These are phyloP conservation scores for Candida albicans DNA, from an alignment of 1,139 yeast species.

Conservation along the genomic window DNA sequence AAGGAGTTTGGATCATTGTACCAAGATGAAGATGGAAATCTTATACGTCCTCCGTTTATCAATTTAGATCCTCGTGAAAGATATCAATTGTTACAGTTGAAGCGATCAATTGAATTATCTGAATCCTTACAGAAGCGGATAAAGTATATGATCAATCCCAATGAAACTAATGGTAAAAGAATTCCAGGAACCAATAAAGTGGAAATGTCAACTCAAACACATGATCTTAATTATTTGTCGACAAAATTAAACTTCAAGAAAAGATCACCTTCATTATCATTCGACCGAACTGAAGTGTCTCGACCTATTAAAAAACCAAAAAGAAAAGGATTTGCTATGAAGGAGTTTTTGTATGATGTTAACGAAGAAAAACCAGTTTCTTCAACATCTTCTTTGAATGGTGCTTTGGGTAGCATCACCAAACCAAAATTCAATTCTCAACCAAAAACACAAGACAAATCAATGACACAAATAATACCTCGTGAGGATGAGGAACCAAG, in stretches of 20 bases:
- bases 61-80: constrained; percentile 47
- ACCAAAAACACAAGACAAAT: constrained; percentile 4
- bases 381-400: constrained; percentile 22
- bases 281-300: not conserved
- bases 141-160: constrained; percentile 43
- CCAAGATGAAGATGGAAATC: constrained; percentile 37
- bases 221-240: constrained; percentile 30
- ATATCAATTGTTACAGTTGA: constrained; percentile 42
- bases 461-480: constrained; percentile 6
- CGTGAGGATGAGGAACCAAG: constrained; percentile 20
- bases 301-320: constrained; percentile 14
- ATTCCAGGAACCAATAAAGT: constrained; percentile 23
- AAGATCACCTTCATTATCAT: constrained; percentile 5
- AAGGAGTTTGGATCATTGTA: constrained; percentile 37
- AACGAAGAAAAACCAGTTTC: constrained; percentile 5
- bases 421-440: constrained; percentile 27
- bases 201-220: constrained; percentile 47
- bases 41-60: constrained; percentile 49
- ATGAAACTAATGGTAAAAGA: constrained; percentile 30
- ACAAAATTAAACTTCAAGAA: constrained; percentile 17
- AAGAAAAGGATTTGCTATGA: constrained; percentile 30
- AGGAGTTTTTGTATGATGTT: constrained; percentile 40
- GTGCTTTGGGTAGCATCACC: constrained; percentile 33
- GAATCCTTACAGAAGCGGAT: constrained; percentile 32
- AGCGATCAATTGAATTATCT: constrained; percentile 38